A percentile compares a stretch with the other conserved stretches of the same genome.
These are phyloP conservation scores for Odonthalia washingtoniensis DNA, from an alignment of 31 red algal species.

Conservation along the genomic window DNA sequence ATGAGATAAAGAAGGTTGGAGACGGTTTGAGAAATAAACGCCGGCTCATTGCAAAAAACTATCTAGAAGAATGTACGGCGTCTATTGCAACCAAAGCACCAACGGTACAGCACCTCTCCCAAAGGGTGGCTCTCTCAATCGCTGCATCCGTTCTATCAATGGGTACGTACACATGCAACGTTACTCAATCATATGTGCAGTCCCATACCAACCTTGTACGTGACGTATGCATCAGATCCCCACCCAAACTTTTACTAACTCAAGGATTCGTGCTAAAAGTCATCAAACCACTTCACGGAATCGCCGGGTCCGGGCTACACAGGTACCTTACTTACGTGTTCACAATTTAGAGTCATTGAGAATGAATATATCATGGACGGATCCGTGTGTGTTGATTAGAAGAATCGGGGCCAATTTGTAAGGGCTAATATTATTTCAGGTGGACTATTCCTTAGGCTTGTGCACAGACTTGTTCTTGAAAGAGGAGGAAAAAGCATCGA, in stretches of 20 bases:
- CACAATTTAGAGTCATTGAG: neutral
- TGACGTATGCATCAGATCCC: neutral
- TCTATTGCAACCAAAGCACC: neutral
- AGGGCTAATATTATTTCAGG: neutral
- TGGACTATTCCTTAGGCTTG: neutral
- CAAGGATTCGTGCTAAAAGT: neutral
- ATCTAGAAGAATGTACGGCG: neutral
- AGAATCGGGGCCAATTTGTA: neutral
- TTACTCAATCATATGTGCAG: neutral
- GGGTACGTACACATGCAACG: neutral
- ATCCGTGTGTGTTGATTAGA: neutral
- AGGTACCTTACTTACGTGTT: neutral
- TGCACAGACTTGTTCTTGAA: neutral
- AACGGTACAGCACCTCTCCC: neutral
- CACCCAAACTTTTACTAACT: neutral
- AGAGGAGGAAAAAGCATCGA: neutral
- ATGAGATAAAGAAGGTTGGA: neutral
- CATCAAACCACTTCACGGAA: neutral
- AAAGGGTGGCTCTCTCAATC: neutral
- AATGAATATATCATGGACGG: neutral
- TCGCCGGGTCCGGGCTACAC: neutral
- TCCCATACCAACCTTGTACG: neutral
- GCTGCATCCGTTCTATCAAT: neutral
- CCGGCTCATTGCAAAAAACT: neutral
- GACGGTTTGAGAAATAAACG: neutral